These are phyloP conservation scores for Umbelopsis sp. DNA, from an alignment of 192 early-diverging fungal species.

Conservation along the genomic window DNA sequence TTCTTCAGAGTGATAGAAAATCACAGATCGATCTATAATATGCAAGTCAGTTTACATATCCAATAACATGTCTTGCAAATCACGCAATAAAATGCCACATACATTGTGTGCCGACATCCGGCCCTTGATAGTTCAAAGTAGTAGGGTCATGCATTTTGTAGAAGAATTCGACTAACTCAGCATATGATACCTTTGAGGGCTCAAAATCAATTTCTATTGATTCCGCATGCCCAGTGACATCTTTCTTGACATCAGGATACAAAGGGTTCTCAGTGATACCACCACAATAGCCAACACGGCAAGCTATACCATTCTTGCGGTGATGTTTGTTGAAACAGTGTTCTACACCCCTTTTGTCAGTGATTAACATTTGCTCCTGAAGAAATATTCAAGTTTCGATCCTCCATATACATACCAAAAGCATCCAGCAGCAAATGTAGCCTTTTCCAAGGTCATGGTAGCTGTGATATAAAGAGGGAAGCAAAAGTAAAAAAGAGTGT, in stretches of 20 bases:
- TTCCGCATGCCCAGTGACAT: conserved; percentile 83
- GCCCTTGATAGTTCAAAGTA: conserved; percentile 79
- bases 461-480: not conserved
- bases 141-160: conserved; percentile 90
- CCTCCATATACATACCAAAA: conserved; percentile 66
- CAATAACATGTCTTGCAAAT: no score
- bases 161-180: conserved; percentile 77
- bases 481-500: not conserved
- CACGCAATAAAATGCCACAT: not conserved
- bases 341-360: conserved; percentile 32
- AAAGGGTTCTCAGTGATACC: conserved; percentile 27
- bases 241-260: conserved; percentile 44
- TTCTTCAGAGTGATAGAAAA: conserved; percentile 76
- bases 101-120: conserved; percentile 83
- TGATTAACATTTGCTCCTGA: not conserved
- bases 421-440: conserved; percentile 93
- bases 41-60: not conserved
- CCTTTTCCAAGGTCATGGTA: conserved; percentile 47
- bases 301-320: conserved; percentile 26
- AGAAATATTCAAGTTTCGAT: not conserved
- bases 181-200: conserved; percentile 69
- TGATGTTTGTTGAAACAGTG: conserved; percentile 40
- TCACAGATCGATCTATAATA: conserved; percentile 68
- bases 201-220: conserved; percentile 78
- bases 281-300: conserved; percentile 39